Base-by-base conservation (phyloP, 805 yeast species). In the Starmerella potacharoeniae region DNA sequence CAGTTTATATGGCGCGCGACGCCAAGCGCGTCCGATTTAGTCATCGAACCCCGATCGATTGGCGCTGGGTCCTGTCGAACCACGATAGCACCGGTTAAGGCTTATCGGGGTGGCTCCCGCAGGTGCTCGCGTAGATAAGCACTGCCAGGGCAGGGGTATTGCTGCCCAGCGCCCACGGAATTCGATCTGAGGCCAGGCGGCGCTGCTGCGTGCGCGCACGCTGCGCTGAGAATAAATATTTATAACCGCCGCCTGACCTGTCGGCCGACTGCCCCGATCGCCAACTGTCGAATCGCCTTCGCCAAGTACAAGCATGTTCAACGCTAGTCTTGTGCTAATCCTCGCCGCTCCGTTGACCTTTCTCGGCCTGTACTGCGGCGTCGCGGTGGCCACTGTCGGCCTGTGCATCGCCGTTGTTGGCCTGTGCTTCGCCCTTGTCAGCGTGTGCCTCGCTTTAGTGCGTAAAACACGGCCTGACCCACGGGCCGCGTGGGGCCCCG, bases 11-110 rank as follows among this genome's bases (percentile, higher is more conserved):
- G 43, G 22, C 7, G 22, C 22, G 22, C 22, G 22, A 22, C 22
- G 22, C 22, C 22, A 22, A 3, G 22, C 22, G 22, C 16, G 30
- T 2, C 9, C 11, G 7, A 30, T 14, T 46, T 46, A 46, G 49
- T 46, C 49, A 46, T 46, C 49, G 49, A 34, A 34, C 13, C 40
- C 49, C 40, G 40, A 44, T 44, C 48, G 48, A 44, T 37, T 30
- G 4, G 48, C 48, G 48, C 48, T 40, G 2, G 16, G 29, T n/a
- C n/a, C 16, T 6, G 2, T 16, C 13, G 8, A 40, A 6, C n/a
- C 22, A 40, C 22, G 43, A 16, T 11, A 16, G 11, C n/a, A 29
- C 7, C 16, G 7, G 16, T 40, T 28, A 2, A 4, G 14, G 48
- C 48, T 44, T 30, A 44, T 44, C 36, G 14, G 17, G n/a, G 31